phyloP scores from a whole-genome alignment of 2,329 filamentous ascomycete species.

The Fusarium sp. region DNA sequence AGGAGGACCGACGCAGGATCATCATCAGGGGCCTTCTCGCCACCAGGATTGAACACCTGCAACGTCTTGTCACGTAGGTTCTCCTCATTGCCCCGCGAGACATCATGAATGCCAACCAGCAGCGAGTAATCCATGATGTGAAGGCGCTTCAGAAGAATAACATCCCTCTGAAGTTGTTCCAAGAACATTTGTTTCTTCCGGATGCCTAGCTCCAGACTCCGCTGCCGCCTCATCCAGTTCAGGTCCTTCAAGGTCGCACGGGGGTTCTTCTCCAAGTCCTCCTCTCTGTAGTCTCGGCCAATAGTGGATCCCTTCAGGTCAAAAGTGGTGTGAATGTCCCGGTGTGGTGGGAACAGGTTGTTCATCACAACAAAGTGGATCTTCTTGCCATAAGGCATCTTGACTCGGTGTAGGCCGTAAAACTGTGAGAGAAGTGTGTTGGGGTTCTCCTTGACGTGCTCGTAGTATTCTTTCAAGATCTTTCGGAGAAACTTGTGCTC shows the following conservation, averaged over 20 bases:
- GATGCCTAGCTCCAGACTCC: conserved; percentile 88
- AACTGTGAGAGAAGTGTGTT: conserved; percentile 98
- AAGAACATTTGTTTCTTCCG: conserved; percentile 90
- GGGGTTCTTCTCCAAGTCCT: conserved; percentile 88
- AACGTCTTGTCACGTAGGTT: conserved; percentile 91
- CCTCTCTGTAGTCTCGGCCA: conserved; percentile 90
- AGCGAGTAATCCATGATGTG: conserved; percentile 99
- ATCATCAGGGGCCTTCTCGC: conserved; percentile 68
- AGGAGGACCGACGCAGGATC: conserved; percentile 76
- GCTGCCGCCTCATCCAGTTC: conserved; percentile 91
- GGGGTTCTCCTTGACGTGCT: conserved; percentile 91
- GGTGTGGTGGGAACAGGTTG: conserved; percentile 96
- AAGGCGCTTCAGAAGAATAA: conserved; percentile 84
- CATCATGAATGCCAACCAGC: conserved; percentile 92
- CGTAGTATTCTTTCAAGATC: conserved; percentile 91
- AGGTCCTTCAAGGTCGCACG: conserved; percentile 95
- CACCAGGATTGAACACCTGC: conserved; percentile 92
- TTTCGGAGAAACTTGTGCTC: conserved; percentile 91
- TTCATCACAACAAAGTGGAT: conserved; percentile 99
- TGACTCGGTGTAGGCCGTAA: conserved; percentile 95
- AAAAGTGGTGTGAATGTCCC: conserved; percentile 97
- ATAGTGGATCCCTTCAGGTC: conserved; percentile 97
- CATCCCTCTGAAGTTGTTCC: conserved; percentile 88
- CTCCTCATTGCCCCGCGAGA: conserved; percentile 92
- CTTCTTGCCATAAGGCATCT: conserved; percentile 97